Evolutionary conservation across 2,329 filamentous ascomycete genomes (phyloP).

Genomic region (Aquanectria penicillioides): DNA sequence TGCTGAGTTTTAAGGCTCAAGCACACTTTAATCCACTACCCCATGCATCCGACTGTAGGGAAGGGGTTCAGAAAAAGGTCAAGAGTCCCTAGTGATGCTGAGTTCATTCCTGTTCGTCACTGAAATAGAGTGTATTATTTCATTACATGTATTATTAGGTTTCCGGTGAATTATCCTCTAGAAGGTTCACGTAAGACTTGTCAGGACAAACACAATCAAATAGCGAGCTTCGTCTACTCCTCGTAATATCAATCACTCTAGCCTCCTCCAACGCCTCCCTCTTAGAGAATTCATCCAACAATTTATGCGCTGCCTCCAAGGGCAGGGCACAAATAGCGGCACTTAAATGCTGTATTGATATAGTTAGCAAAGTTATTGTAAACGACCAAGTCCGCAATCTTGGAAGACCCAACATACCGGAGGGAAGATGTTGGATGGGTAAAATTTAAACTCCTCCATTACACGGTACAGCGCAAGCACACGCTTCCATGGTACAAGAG

Average conservation of each 20-base stretch:
- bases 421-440: constrained; percentile 45
- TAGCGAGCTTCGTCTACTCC: background rate
- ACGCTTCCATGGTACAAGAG: constrained; percentile 50
- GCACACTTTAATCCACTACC: too few relatives aligned
- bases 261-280: constrained; percentile 27
- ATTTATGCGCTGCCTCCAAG: constrained; percentile 28
- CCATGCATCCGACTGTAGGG: too few relatives aligned
- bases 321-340: constrained; percentile 25
- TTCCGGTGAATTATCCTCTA: background rate
- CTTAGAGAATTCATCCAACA: constrained; percentile 33
- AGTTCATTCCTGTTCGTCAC: too few relatives aligned
- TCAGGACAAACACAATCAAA: background rate
- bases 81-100: too few relatives aligned
- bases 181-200: background rate
- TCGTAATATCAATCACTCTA: background rate
- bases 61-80: too few relatives aligned
- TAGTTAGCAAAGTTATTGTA: background rate
- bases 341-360: background rate
- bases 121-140: background rate
- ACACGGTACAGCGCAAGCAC: constrained; percentile 46
- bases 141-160: background rate
- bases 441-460: constrained; percentile 49
- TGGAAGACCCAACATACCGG: background rate
- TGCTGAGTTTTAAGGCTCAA: too few relatives aligned
- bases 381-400: background rate